Percentiles rank a stretch among this genome's conserved stretches.
Conservation (phyloP, 1,139 yeast genomes). For the Schwanniomyces etchellsii region DNA sequence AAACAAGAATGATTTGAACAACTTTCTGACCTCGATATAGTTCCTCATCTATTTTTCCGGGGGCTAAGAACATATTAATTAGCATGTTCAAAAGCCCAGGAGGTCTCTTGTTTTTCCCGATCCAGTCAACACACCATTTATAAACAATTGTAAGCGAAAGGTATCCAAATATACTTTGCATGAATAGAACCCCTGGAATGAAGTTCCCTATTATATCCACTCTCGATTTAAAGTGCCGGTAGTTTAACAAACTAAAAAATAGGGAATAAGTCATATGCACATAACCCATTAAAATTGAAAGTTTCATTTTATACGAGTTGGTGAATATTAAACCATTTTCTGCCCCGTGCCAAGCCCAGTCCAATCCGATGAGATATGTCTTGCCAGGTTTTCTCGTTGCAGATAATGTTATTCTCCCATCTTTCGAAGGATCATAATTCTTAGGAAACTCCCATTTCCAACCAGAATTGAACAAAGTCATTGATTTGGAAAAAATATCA, state of each 20-base stretch:
- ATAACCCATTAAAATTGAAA: conserved; percentile 92
- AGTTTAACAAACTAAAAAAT: conserved; percentile 78
- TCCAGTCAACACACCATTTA: conserved; percentile 96
- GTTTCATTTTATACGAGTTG: conserved; percentile 93
- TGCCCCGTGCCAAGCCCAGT: conserved; percentile 96
- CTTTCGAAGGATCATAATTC: conserved; percentile 55
- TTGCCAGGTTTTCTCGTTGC: conserved; percentile 54
- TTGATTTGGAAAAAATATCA: conserved; percentile 84
- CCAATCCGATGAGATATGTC: conserved; percentile 80
- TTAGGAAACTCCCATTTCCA: conserved; percentile 81
- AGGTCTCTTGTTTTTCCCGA: conserved; percentile 65
- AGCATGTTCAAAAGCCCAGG: conserved; percentile 94
- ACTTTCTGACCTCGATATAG: conserved; percentile 79
- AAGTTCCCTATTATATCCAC: conserved; percentile 92
- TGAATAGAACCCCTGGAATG: conserved; percentile 86
- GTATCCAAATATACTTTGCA: conserved; percentile 96
- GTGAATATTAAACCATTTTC: conserved; percentile 87
- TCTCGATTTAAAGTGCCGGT: conserved; percentile 61
- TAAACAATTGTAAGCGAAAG: conserved; percentile 76
- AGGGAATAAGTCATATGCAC: conserved; percentile 91
- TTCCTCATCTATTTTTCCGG: conserved; percentile 81
- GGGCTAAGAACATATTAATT: conserved; percentile 91
- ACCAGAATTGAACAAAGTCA: conserved; percentile 80
- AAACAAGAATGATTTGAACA: conserved; percentile 68
- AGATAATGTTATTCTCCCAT: conserved; percentile 39